Conservation (phyloP, 2,329 filamentous ascomycete species). For the Ceratocystis ficicola region DNA sequence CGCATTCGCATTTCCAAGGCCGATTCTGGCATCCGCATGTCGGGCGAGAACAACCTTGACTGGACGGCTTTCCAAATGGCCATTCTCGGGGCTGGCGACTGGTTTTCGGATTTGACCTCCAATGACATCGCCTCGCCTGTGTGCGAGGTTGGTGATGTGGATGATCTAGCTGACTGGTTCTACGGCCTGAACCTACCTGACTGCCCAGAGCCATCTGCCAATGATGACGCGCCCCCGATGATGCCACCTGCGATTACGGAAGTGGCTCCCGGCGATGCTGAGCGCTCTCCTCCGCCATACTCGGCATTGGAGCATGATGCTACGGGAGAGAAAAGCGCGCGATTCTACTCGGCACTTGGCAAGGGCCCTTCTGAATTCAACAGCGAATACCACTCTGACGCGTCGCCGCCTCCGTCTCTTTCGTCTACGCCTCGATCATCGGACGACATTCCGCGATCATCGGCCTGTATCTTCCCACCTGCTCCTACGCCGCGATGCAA, state of each 20-base stretch:
- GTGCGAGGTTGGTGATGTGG: conserved; percentile 36
- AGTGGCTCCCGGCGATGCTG: background rate
- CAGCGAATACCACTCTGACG: conserved; percentile 7
- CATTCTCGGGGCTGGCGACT: conserved; percentile 45
- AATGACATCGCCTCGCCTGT: conserved; percentile 28
- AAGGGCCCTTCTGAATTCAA: conserved; percentile 5
- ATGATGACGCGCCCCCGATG: background rate
- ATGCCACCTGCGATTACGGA: background rate
- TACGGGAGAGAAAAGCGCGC: conserved; percentile 1
- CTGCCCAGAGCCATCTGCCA: conserved; percentile 9
- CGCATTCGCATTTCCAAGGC: conserved; percentile 41
- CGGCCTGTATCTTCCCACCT: conserved; percentile 12
- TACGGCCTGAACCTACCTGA: conserved; percentile 26
- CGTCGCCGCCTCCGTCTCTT: background rate
- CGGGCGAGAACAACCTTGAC: conserved; percentile 36
- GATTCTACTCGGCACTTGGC: conserved; percentile 3
- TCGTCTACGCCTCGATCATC: conserved; percentile 17
- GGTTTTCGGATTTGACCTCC: conserved; percentile 36
- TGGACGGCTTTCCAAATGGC: conserved; percentile 57
- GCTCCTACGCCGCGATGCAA: background rate
- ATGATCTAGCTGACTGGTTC: conserved; percentile 42
- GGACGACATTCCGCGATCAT: conserved; percentile 12
- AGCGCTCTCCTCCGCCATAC: background rate
- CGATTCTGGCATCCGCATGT: conserved; percentile 28
- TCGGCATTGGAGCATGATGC: background rate